These are phyloP conservation scores for Balakata baccata DNA, from an alignment of 345 rosid species.

Conservation along the genomic window DNA sequence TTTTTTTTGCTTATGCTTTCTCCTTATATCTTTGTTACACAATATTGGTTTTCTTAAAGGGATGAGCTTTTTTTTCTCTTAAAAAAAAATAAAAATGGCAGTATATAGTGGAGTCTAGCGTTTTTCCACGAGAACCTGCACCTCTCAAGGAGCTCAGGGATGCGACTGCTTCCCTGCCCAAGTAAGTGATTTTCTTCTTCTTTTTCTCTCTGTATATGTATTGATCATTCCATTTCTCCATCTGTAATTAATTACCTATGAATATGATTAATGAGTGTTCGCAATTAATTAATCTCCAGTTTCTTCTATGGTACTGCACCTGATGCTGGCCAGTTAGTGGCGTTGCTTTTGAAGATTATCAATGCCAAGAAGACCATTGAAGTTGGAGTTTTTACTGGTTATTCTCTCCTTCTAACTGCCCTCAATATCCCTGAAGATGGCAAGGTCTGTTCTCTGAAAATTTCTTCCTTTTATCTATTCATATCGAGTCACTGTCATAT, in stretches of 20 bases:
- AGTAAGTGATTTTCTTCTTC: neutral
- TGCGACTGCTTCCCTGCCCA: neutral
- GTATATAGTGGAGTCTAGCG: neutral
- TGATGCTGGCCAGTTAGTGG: constrained; percentile 68
- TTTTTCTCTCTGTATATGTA: no score
- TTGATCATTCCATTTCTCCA: no score
- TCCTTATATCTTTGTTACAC: no score
- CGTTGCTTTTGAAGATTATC: constrained; percentile 49
- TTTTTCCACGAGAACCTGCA: neutral
- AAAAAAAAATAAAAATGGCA: no score
- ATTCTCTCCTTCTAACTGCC: constrained; percentile 84
- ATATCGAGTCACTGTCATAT: no score
- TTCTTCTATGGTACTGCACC: constrained; percentile 53
- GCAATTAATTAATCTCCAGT: constrained; percentile 17
- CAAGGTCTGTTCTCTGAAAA: constrained; percentile 27
- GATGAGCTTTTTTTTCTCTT: no score
- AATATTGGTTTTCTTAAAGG: no score
- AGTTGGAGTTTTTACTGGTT: constrained; percentile 75
- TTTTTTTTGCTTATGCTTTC: no score
- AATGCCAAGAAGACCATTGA: constrained; percentile 65
- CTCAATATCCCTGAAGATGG: constrained; percentile 73
- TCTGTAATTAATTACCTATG: neutral
- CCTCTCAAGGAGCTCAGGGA: neutral
- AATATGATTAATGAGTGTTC: neutral
- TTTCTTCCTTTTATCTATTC: no score